These are phyloP conservation scores for Rhazya stricta DNA, from an alignment of 257 asterid genomes.

Conservation along the genomic window DNA sequence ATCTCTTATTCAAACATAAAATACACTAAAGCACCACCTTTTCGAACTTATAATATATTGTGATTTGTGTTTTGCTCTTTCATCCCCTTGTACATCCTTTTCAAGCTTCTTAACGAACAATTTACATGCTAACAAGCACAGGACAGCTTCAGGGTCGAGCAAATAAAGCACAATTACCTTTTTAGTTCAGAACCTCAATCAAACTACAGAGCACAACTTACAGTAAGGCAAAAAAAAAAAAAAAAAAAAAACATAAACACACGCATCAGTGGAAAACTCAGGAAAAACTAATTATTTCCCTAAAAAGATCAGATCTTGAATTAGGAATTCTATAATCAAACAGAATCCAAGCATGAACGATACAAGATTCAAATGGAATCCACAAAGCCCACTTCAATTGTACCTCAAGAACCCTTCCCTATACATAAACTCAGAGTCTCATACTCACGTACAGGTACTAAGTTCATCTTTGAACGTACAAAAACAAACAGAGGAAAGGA, in stretches of 20 bases:
- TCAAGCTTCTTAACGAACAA: background rate
- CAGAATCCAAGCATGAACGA: background rate
- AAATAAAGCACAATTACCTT: background rate
- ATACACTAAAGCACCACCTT: background rate
- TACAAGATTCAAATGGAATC: background rate
- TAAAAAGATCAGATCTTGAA: constrained; percentile 23
- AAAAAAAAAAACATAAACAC: background rate
- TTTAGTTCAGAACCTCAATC: background rate
- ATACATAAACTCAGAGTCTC: background rate
- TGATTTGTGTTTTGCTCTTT: background rate
- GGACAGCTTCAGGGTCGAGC: background rate
- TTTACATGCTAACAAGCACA: background rate
- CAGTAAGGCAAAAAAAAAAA: too few species aligned
- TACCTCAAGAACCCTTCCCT: constrained; percentile 7
- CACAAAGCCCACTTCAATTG: constrained; percentile 7
- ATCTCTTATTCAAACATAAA: background rate
- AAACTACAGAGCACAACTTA: background rate
- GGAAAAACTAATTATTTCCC: background rate
- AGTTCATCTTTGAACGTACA: background rate
- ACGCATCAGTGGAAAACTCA: background rate
- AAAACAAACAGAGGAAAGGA: background rate
- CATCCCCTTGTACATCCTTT: background rate
- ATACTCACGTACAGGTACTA: background rate
- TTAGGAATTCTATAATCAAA: background rate
- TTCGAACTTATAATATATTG: background rate